Percentiles rank a stretch among this genome's conserved stretches.
These are phyloP conservation scores for Nephelium lappaceum DNA, from an alignment of 345 rosid genomes.

Conservation along the genomic window DNA sequence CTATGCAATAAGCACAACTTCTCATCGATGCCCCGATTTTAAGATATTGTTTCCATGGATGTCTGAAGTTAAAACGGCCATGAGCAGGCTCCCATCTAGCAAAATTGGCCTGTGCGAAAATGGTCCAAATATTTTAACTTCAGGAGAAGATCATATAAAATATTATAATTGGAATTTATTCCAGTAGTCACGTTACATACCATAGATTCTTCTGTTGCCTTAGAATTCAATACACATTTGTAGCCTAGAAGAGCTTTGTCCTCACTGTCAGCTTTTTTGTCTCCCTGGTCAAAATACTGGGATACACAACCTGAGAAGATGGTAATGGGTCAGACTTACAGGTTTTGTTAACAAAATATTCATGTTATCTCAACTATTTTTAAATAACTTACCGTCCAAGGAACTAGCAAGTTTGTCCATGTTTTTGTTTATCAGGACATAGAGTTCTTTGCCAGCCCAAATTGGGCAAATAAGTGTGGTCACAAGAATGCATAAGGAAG, in stretches of 20 bases:
- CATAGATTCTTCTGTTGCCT: conserved; percentile 51
- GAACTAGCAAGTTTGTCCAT: conserved; percentile 47
- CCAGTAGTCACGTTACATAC: conserved; percentile 26
- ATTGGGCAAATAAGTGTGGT: conserved; percentile 44
- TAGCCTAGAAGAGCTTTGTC: conserved; percentile 35
- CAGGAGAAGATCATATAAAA: neutral
- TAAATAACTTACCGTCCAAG: conserved; percentile 38
- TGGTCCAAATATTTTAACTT: neutral
- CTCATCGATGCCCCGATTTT: conserved; percentile 47
- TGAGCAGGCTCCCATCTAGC: conserved; percentile 62
- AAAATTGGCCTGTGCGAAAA: conserved; percentile 38
- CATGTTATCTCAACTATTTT: neutral
- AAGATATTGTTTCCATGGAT: conserved; percentile 60
- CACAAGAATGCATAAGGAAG: conserved; percentile 37
- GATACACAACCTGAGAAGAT: conserved; percentile 43
- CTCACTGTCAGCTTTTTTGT: conserved; percentile 11
- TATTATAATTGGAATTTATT: neutral
- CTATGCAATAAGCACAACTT: conserved; percentile 45
- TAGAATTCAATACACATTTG: conserved; percentile 48
- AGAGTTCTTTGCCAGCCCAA: conserved; percentile 47
- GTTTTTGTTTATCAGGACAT: conserved; percentile 27
- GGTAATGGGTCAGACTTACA: neutral
- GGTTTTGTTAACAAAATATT: neutral
- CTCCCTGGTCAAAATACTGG: conserved; percentile 30
- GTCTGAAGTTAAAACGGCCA: conserved; percentile 49